Base-by-base conservation (phyloP, 2,329 filamentous ascomycete species). In the Scytalidium lignicola region DNA sequence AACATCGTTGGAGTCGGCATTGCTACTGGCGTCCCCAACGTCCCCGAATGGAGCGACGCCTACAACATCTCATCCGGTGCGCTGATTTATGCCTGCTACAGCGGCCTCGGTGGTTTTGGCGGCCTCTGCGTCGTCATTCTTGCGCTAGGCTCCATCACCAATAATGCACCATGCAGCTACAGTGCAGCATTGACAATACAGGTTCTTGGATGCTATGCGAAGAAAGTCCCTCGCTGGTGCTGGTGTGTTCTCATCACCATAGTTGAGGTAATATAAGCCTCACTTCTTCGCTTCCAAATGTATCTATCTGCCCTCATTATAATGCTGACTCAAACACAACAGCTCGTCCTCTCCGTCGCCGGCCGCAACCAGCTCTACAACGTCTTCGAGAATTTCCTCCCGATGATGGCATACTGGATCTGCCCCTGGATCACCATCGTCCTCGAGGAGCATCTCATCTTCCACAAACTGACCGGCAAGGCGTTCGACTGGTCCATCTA, bases 341-440 rank as follows among this genome's bases (percentile, higher is more conserved):
- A 26, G 23, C 23, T 26, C 10, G 23, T 26, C 23, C 23, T 32
- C 17, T 41, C 10, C 43, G 26, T 28, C 44, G 81, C 75, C 1
- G 83, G 83, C 0, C 74, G 82, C 13, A 71, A 74, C 22, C 65
- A 82, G 53, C 72, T 87, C 2, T 76, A 80, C 1, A 72, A 73
- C 26, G 82, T 86, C 51, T 85, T 86, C 62, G 78, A 78, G 19
- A 86, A 86, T 61, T 85, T 86, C 62, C 71, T 86, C 3, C 79
- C 81, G 0, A 66, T 86, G 8, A 86, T 86, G 79, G 83, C 82
- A 1, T 86, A 86, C 65, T 87, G 82, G 82, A 74, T 84, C 12
- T 73, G 72, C 19, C 79, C 85, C 46, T 83, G 79, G 78, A 70
- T 85, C 20, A 73, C 75, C 2, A 82, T 86, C 46, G 68, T 78